Conservation (phyloP, 164 flowering plant genomes). For the Nymphaea colorata region DNA sequence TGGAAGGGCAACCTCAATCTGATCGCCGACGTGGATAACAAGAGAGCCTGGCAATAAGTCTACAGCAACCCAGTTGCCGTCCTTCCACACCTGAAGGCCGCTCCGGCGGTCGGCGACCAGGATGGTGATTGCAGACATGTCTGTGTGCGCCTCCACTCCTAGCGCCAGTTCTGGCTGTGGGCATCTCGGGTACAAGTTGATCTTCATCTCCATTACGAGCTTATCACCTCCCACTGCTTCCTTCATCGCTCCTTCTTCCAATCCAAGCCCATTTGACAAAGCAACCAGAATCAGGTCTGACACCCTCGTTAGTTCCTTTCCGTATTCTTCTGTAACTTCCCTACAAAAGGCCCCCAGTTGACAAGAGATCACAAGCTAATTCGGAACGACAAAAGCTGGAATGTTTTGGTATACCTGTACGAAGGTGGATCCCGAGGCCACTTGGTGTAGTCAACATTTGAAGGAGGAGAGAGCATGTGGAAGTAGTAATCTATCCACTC, state of each 20-base stretch:
- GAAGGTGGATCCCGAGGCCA: background rate
- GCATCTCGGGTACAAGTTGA: slow-evolving; percentile 48
- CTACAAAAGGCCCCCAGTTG: slow-evolving; percentile 8
- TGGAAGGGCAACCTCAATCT: slow-evolving; percentile 25
- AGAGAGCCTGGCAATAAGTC: slow-evolving; percentile 23
- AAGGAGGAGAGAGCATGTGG: slow-evolving; percentile 12
- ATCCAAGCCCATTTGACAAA: slow-evolving; percentile 32
- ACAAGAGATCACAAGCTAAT: background rate
- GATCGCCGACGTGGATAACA: slow-evolving; percentile 38
- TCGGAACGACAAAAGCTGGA: background rate
- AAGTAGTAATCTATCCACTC: slow-evolving; percentile 48
- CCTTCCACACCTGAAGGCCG: slow-evolving; percentile 41
- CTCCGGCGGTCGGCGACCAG: slow-evolving; percentile 33
- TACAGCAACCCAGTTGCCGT: slow-evolving; percentile 36
- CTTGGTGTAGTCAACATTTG: background rate
- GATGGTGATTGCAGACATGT: slow-evolving; percentile 38
- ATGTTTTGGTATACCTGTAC: slow-evolving; percentile 1
- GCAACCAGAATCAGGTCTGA: slow-evolving; percentile 20
- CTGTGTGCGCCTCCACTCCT: slow-evolving; percentile 46
- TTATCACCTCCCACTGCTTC: slow-evolving; percentile 22
- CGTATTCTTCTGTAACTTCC: slow-evolving; percentile 36
- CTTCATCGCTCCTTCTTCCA: slow-evolving; percentile 20
- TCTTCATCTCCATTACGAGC: slow-evolving; percentile 34
- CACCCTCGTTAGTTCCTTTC: slow-evolving; percentile 19
- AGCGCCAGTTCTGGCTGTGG: slow-evolving; percentile 47